A percentile compares a stretch with the other conserved stretches of the same genome.
Conservation (phyloP, 306 rosid species). For the Myrica gale region DNA sequence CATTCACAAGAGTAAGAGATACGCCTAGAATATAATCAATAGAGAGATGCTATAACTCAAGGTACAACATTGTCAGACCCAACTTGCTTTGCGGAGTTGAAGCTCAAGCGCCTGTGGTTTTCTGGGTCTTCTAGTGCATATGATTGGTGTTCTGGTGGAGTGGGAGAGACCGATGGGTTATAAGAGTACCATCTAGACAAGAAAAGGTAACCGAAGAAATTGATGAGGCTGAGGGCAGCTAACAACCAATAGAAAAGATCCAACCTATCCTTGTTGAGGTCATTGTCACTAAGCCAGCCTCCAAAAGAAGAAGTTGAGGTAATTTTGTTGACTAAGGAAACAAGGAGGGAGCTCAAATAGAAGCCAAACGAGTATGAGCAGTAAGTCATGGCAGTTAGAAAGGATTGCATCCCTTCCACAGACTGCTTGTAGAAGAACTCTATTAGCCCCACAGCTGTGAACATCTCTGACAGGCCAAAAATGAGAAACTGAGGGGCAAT, state of each 20-base stretch:
- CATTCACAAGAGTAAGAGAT: conserved; percentile 5
- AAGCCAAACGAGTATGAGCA: conserved; percentile 66
- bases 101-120: conserved; percentile 17
- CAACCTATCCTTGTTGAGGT: conserved; percentile 51
- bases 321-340: conserved; percentile 47
- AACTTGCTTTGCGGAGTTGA: conserved; percentile 17
- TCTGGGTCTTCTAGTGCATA: conserved; percentile 20
- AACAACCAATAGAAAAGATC: conserved; percentile 64
- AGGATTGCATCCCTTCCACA: conserved; percentile 56
- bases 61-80: neutral
- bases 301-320: conserved; percentile 30
- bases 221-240: conserved; percentile 52
- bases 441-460: conserved; percentile 57
- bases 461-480: conserved; percentile 57
- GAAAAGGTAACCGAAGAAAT: conserved; percentile 52
- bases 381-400: conserved; percentile 60
- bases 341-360: conserved; percentile 58
- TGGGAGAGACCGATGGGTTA: conserved; percentile 24
- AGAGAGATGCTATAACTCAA: neutral
- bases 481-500: conserved; percentile 58
- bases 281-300: conserved; percentile 57
- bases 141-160: conserved; percentile 12
- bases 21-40: neutral
- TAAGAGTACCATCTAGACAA: conserved; percentile 52
- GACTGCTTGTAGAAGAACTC: conserved; percentile 66